Percentiles rank a stretch among this genome's conserved stretches.
Evolutionary conservation across 2,329 filamentous ascomycete species (phyloP).

Genomic region (Myriosclerotinia duriaeana): DNA sequence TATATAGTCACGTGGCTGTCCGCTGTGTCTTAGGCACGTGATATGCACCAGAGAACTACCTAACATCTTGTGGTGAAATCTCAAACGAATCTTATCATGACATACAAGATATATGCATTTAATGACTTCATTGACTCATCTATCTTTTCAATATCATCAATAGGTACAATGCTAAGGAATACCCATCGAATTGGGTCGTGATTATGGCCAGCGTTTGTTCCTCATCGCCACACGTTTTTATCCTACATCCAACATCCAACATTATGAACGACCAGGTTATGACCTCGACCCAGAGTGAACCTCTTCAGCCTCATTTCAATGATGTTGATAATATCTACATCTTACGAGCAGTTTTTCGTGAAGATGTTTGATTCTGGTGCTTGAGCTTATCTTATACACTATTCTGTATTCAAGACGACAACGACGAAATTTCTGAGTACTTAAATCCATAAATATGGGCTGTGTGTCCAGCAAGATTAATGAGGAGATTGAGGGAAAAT

Average conservation of each 20-base stretch:
- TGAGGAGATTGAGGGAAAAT: not conserved
- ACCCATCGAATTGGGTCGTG: not conserved
- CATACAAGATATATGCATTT: not conserved
- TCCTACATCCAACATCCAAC: slow-evolving; percentile 10
- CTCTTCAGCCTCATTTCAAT: slow-evolving; percentile 3
- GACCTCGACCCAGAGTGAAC: not conserved
- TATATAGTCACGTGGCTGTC: no score
- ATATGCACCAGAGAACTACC: no score
- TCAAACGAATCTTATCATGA: no score
- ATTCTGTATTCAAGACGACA: not conserved
- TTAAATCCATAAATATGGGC: not conserved
- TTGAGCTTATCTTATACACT: not conserved
- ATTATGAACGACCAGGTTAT: not conserved
- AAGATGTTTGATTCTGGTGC: not conserved
- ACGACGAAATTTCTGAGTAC: no score
- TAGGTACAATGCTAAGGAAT: not conserved
- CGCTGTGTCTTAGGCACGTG: no score
- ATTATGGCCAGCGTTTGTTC: slow-evolving; percentile 9
- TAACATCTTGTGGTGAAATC: not conserved
- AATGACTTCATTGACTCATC: not conserved
- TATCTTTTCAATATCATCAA: no score
- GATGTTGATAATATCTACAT: slow-evolving; percentile 5
- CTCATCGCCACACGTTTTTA: not conserved
- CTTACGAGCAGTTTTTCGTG: not conserved
- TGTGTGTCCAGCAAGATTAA: slow-evolving; percentile 6